These are phyloP conservation scores for Pelargonium citronellum DNA, from an alignment of 441 rosid genomes.

Conservation along the genomic window DNA sequence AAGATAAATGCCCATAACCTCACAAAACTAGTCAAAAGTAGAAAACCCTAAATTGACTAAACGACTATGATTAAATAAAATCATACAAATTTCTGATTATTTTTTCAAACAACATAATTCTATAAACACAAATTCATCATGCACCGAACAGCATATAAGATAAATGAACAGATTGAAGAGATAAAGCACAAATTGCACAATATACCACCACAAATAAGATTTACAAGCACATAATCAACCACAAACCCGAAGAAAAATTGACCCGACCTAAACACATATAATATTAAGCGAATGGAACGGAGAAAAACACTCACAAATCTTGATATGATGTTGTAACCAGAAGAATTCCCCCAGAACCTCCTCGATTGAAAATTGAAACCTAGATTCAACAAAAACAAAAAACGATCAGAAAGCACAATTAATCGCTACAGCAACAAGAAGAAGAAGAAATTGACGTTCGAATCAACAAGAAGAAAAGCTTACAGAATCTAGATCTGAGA, in stretches of 20 bases:
- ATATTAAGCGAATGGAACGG: neutral
- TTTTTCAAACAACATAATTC: too few relatives aligned
- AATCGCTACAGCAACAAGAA: neutral
- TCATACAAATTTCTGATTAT: too few relatives aligned
- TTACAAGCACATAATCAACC: too few relatives aligned
- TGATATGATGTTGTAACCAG: constrained; percentile 1
- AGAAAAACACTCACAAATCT: neutral
- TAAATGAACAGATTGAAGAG: too few relatives aligned
- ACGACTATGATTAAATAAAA: too few relatives aligned
- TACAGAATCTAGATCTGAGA: constrained; percentile 1
- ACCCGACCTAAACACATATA: neutral
- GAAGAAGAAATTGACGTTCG: neutral
- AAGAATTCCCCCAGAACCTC: constrained; percentile 7
- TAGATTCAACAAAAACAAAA: neutral
- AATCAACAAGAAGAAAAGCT: neutral
- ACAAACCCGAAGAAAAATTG: neutral
- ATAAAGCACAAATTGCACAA: too few relatives aligned
- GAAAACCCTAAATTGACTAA: too few relatives aligned
- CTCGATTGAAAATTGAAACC: neutral
- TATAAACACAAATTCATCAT: too few relatives aligned
- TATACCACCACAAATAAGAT: too few relatives aligned
- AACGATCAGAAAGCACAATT: neutral
- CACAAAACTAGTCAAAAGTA: too few relatives aligned
- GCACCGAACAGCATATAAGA: too few relatives aligned
- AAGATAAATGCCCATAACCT: too few relatives aligned